Evolutionary conservation across 306 rosid genomes (phyloP).

Genomic region (Quercus agrifolia): DNA sequence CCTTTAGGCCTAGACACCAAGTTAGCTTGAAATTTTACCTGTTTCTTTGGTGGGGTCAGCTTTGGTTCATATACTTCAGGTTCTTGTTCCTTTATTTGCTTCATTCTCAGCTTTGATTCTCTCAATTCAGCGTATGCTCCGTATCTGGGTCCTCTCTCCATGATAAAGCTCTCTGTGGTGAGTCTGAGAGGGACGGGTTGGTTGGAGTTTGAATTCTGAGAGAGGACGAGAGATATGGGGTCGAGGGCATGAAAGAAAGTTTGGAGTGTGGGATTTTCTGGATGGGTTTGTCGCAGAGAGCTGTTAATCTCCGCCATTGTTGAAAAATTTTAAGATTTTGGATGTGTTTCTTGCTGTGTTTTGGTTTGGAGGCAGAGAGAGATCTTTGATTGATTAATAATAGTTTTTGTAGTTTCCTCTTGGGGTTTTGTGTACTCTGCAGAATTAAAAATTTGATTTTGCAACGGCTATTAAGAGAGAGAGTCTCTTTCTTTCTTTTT

Average conservation of each 20-base stretch:
- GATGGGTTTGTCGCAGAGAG: constrained; percentile 30
- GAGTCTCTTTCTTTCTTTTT: background rate
- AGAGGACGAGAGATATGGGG: constrained; percentile 63
- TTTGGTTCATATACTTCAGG: constrained; percentile 19
- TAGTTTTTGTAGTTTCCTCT: constrained; percentile 17
- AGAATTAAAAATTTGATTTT: constrained; percentile 21
- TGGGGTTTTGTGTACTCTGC: constrained; percentile 7
- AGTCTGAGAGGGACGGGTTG: constrained; percentile 41
- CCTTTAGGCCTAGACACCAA: constrained; percentile 34
- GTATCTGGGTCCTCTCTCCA: constrained; percentile 85
- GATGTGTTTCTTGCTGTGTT: background rate
- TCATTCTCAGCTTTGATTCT: constrained; percentile 55
- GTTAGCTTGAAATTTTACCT: constrained; percentile 47
- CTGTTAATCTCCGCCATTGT: constrained; percentile 47
- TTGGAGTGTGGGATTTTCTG: constrained; percentile 29
- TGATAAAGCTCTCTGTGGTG: constrained; percentile 35
- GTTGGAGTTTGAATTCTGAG: constrained; percentile 39
- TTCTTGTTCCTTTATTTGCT: constrained; percentile 21
- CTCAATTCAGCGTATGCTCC: constrained; percentile 61
- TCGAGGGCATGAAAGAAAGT: constrained; percentile 61
- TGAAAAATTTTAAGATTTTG: constrained; percentile 12
- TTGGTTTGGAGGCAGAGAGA: background rate
- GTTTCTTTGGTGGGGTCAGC: constrained; percentile 53
- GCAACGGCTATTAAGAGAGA: constrained; percentile 60
- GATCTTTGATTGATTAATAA: constrained; percentile 17